These are phyloP conservation scores for Coprinopsis cinerea DNA, from an alignment of 768 basidiomycete species.

Conservation along the genomic window DNA sequence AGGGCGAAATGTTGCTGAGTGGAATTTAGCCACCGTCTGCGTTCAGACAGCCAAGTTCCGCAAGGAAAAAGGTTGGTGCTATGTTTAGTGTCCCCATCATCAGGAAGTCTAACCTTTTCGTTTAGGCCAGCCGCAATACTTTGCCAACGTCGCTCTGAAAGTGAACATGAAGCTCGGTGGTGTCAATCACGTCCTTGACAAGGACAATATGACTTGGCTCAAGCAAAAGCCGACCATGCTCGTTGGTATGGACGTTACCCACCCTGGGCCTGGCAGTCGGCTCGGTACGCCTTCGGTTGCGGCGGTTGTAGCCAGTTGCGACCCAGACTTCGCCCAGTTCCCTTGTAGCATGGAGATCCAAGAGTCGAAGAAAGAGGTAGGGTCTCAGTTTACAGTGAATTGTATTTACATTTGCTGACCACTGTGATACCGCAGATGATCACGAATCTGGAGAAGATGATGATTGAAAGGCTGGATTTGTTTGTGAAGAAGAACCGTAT, in stretches of 20 bases:
- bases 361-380: conserved; percentile 69
- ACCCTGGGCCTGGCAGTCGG: conserved; percentile 71
- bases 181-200: conserved; percentile 55
- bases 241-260: conserved; percentile 78
- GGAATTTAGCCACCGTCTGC: conserved; percentile 54
- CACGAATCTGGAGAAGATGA: conserved; percentile 57
- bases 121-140: conserved; percentile 61
- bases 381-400: too few species aligned
- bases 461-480: conserved; percentile 53
- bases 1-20: background rate
- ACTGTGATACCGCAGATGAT: too few species aligned
- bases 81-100: conserved; percentile 22
- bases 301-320: conserved; percentile 77
- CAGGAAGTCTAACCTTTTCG: conserved; percentile 18
- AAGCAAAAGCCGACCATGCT: conserved; percentile 63
- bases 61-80: conserved; percentile 47
- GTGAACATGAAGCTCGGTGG: conserved; percentile 83
- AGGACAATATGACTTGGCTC: conserved; percentile 55
- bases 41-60: conserved; percentile 68
- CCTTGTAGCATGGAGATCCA: conserved; percentile 74
- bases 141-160: conserved; percentile 78
- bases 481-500: conserved; percentile 43
- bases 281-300: conserved; percentile 78
- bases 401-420: too few species aligned
- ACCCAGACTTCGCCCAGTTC: conserved; percentile 58